phyloP scores from a whole-genome alignment of 371 early-diverging fungal genomes.

The Rhizopus delemar region DNA sequence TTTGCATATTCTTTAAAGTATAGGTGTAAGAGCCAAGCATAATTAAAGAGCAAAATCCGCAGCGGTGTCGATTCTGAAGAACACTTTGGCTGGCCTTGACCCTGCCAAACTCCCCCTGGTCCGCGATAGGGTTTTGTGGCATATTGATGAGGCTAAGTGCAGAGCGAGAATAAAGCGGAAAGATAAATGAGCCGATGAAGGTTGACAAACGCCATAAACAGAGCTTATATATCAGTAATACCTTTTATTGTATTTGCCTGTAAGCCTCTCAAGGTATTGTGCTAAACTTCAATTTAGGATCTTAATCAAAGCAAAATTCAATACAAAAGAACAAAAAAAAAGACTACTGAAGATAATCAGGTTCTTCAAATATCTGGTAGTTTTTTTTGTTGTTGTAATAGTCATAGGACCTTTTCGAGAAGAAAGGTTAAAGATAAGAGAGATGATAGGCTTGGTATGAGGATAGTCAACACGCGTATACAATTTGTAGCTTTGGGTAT shows the following conservation, averaged over 20 bases:
- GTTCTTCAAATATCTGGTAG: too few species aligned
- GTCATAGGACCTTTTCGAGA: slow-evolving; percentile 49
- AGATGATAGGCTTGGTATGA: slow-evolving; percentile 66
- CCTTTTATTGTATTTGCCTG: slow-evolving; percentile 4
- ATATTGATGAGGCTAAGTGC: slow-evolving; percentile 6
- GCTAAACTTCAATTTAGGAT: too few species aligned
- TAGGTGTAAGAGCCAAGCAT: too few species aligned
- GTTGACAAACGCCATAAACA: slow-evolving; percentile 11
- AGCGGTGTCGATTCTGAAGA: too few species aligned
- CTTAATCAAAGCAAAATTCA: too few species aligned
- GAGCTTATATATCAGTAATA: slow-evolving; percentile 9
- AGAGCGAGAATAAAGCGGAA: slow-evolving; percentile 11
- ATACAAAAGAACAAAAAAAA: too few species aligned
- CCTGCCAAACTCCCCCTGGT: slow-evolving; percentile 6
- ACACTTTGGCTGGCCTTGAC: neutral
- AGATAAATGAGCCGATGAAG: slow-evolving; percentile 8
- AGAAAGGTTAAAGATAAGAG: slow-evolving; percentile 57
- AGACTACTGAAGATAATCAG: too few species aligned
- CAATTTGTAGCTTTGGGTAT: slow-evolving; percentile 64
- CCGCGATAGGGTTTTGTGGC: slow-evolving; percentile 5
- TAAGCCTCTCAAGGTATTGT: neutral
- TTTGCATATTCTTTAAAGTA: too few species aligned
- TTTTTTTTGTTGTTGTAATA: slow-evolving; percentile 51
- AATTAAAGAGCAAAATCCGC: too few species aligned
- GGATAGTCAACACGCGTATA: slow-evolving; percentile 83